Percentiles rank a stretch among this genome's conserved stretches.
Conservation (phyloP, 331 rosid species). For the Pyracantha coccinea region DNA sequence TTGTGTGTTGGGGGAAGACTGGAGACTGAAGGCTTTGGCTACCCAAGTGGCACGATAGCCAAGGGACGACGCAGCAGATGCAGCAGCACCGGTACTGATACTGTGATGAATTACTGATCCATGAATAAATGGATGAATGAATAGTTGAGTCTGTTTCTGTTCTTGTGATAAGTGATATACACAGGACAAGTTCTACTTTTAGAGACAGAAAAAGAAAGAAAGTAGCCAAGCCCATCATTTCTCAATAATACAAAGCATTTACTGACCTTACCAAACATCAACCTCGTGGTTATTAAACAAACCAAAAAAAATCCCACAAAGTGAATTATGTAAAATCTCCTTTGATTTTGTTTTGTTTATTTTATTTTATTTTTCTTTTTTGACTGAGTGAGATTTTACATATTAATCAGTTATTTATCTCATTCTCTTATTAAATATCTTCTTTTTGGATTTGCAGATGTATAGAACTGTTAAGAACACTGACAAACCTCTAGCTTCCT, state of each 20-base stretch:
- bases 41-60: constrained; percentile 55
- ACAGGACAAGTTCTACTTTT: constrained; percentile 84
- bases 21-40: constrained; percentile 30
- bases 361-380: neutral
- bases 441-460: constrained; percentile 54
- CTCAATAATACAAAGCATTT: constrained; percentile 81
- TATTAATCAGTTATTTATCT: neutral
- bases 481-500: constrained; percentile 81
- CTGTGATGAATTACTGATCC: neutral
- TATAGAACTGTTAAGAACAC: constrained; percentile 91
- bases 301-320: constrained; percentile 21
- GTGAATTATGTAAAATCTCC: neutral
- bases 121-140: constrained; percentile 8
- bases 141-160: constrained; percentile 13
- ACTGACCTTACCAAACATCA: constrained; percentile 79
- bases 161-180: neutral
- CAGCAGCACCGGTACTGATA: neutral
- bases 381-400: neutral
- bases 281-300: constrained; percentile 62
- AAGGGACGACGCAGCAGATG: constrained; percentile 33
- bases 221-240: constrained; percentile 76
- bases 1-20: neutral
- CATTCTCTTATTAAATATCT: neutral
- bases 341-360: neutral
- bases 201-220: constrained; percentile 27